Base-by-base conservation (phyloP, 306 rosid species). In the Leucaena leucocephala region DNA sequence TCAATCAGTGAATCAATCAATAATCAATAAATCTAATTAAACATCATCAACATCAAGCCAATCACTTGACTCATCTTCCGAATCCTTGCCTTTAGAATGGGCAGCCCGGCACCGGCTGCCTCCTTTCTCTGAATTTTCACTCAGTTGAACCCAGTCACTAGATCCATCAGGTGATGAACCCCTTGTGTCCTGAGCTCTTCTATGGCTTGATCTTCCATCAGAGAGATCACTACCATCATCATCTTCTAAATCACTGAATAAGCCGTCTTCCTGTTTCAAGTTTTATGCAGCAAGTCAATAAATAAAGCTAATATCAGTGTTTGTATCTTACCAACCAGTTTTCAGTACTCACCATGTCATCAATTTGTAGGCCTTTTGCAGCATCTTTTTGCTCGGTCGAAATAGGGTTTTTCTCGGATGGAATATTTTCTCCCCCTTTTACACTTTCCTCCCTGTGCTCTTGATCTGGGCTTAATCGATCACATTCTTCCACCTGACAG, bases 231-330 rank as follows among this genome's bases (percentile, higher is more conserved):
- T 84, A 50, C 77, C 88, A 43, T 84, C 27, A 27, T 27, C 83
- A 3, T 87, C 94, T 62, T 95, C 99, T 74, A 87, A 82, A 61
- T 95, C 99, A 76, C 99, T 95, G 88, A 92, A 92, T 39, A 97
- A 86, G 44, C 88, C 83, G 21, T 86, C 93, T 74, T 86, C 97
- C 7, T 76, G 80, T 65, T 17, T 84, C 89, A 73, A 74, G 72
- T 77, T 86, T 86, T 76, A 80, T 55, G 69, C 77, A 72, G 65
- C 87, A 85, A 43, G 75, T 77, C 70, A 80, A 66, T 10, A 82
- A 83, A 70, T 27, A 27, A 27, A 27, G 83, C 72, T n/a, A 86
- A 86, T 77, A 55, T 88, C 87, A 38, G 70, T 69, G 66, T 84
- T 84, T 44, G 82, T 85, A 82, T 82, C 89, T 73, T 83, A 27